Conservation (phyloP, 179 eudicot species). For the Drosera spatulata region DNA sequence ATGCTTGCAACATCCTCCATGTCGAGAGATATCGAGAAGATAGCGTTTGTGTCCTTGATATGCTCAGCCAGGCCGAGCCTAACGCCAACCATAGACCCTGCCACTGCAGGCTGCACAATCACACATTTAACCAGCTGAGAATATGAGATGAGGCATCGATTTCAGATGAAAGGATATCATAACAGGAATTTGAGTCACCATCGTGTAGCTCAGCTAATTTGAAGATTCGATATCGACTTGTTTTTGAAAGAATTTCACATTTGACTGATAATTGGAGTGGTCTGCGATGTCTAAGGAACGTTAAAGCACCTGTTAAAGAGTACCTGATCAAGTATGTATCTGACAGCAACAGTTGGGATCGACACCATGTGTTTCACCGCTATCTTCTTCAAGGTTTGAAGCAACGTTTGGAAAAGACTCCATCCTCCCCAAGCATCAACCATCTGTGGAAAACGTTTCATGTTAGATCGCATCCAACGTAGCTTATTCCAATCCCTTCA, state of each 20-base stretch:
- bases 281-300: not conserved
- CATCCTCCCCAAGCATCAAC: slow-evolving; percentile 99
- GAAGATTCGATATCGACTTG: too few relatives aligned
- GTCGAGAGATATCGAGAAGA: slow-evolving; percentile 70
- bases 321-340: slow-evolving; percentile 75
- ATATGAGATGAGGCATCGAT: not conserved
- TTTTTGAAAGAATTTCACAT: too few relatives aligned
- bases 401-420: slow-evolving; percentile 78
- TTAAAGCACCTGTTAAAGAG: not conserved
- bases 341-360: slow-evolving; percentile 85
- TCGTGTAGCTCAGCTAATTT: too few relatives aligned
- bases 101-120: slow-evolving; percentile 65
- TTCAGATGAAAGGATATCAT: not conserved
- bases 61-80: slow-evolving; percentile 90
- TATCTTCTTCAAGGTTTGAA: slow-evolving; percentile 52
- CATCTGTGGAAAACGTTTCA: slow-evolving; percentile 40
- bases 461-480: not conserved
- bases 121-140: not conserved
- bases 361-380: slow-evolving; percentile 82
- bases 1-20: slow-evolving; percentile 66
- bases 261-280: not conserved
- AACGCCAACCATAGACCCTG: slow-evolving; percentile 94
- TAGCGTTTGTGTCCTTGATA: slow-evolving; percentile 48
- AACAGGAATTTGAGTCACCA: not conserved
- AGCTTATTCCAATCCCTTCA: too few relatives aligned